Evolutionary conservation across 2,329 filamentous ascomycete genomes (phyloP), one percentile per base, ranked within the genome.

Genomic region (Tolypocladium ovalisporum): DNA sequence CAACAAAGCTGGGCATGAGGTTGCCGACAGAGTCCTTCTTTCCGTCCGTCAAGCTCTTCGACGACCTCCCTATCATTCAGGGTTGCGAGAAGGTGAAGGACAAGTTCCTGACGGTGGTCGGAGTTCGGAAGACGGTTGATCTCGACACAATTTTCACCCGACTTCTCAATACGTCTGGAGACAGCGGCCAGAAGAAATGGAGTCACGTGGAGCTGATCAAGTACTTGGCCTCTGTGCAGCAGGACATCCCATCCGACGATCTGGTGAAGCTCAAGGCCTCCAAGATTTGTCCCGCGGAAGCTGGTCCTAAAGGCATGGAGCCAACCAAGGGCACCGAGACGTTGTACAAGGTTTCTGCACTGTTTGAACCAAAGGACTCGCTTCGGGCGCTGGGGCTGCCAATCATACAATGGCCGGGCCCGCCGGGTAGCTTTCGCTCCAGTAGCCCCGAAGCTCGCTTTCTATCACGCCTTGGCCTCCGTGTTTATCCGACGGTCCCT

Each of bases 151-250:
- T 99, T 35, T 97, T 99, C 66, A 88, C 89, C 29, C 83, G 93
- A 51, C 79, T 99, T 49, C 80, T 97, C 63, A 85, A 81, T 55
- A 79, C 81, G 19, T 77, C 84, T 0, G 67, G 76, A 0, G 75
- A 79, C 17, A 71, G 70, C 12, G 76, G 77, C n/a, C 79, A 80
- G 32, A 80, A 79, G 59, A 85, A 86, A 70, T 96, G 90, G 89
- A 97, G 90, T 58, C 93, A 97, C 68, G 85, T 96, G 60, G 93
- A 99, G 68, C 78, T 99, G 32, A 91, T 99, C 71, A 93, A 91
- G 65, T 99, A 99, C 65, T 81, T 99, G 49, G 84, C 93, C 13
- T 96, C 92, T 10, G 94, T 99, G 34, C 85, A 84, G 59, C 83
- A 89, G 55, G 94, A 99, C 64, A 97, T 99, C 59, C 94, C 94